Percentiles rank a stretch among this genome's conserved stretches.
Conservation (phyloP, 2,329 filamentous ascomycete species). For the Erysiphe pulchra region DNA sequence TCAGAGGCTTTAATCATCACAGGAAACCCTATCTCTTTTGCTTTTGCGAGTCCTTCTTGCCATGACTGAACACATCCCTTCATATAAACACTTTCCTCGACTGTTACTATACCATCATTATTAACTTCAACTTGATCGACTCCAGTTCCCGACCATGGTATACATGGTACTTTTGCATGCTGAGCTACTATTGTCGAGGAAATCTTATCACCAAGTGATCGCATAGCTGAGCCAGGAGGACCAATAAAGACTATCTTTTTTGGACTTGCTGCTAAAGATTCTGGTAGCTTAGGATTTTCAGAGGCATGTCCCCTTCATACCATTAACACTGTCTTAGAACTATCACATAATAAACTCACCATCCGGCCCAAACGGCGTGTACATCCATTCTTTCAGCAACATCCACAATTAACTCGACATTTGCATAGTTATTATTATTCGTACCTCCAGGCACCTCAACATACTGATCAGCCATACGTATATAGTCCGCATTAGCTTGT, state of each 20-base stretch:
- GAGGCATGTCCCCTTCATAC: conserved; percentile 68
- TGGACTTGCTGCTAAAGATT: conserved; percentile 81
- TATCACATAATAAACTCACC: conserved; percentile 28
- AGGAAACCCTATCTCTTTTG: conserved; percentile 81
- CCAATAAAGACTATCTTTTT: conserved; percentile 99
- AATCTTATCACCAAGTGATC: conserved; percentile 97
- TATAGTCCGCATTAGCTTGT: conserved; percentile 94
- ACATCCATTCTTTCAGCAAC: conserved; percentile 96
- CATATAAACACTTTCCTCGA: conserved; percentile 60
- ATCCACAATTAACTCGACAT: conserved; percentile 97
- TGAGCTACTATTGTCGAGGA: conserved; percentile 98
- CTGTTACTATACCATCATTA: conserved; percentile 68
- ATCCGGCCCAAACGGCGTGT: conserved; percentile 96
- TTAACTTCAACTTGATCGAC: conserved; percentile 63
- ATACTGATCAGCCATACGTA: conserved; percentile 98
- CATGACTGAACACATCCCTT: conserved; percentile 79
- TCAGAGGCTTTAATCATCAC: conserved; percentile 99
- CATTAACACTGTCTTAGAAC: conserved; percentile 2
- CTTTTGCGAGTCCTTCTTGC: conserved; percentile 69
- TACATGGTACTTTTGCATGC: conserved; percentile 86
- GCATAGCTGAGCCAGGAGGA: conserved; percentile 92
- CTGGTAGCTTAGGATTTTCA: conserved; percentile 92
- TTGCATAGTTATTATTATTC: conserved; percentile 99
- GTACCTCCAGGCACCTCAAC: conserved; percentile 96
- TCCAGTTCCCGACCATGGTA: conserved; percentile 96